Evolutionary conservation across 495 filamentous ascomycete species (phyloP).

Genomic region (Trichoderma virens): DNA sequence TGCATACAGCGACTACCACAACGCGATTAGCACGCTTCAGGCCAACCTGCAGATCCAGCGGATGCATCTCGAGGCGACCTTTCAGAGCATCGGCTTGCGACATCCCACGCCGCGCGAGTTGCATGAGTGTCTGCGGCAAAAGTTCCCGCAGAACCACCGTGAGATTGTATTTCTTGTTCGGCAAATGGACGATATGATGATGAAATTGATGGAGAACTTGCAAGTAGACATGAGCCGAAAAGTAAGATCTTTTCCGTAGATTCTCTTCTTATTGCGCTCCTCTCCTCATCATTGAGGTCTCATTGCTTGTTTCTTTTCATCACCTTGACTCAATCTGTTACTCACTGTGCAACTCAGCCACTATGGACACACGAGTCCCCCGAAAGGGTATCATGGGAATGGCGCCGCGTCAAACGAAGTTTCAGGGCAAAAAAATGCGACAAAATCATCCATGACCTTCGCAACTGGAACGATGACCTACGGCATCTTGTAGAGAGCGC

Average conservation of each 20-base stretch:
- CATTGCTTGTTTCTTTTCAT: not conserved
- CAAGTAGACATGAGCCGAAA: slow-evolving; percentile 5
- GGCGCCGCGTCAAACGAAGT: slow-evolving; percentile 3
- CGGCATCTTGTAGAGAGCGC: not conserved
- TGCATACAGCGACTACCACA: slow-evolving; percentile 1
- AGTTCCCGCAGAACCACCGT: not conserved
- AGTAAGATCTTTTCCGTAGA: not conserved
- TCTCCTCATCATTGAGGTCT: not conserved
- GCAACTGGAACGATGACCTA: slow-evolving; percentile 3
- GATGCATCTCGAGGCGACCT: slow-evolving; percentile 4
- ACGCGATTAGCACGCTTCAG: not conserved
- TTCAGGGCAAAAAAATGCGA: not conserved
- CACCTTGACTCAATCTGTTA: not conserved
- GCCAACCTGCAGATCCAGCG: slow-evolving; percentile 8
- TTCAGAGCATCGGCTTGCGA: slow-evolving; percentile 2
- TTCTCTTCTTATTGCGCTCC: not conserved
- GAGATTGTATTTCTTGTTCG: not conserved
- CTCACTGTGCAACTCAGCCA: not conserved
- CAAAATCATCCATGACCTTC: slow-evolving; percentile 1
- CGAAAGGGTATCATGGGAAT: not conserved
- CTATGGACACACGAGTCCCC: slow-evolving; percentile 4
- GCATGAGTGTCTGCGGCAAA: not conserved
- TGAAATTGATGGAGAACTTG: not conserved
- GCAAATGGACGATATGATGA: not conserved
- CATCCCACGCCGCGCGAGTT: slow-evolving; percentile 1